These are phyloP conservation scores for Cinnamomum micranthum DNA, from an alignment of 164 flowering plant species.

Conservation along the genomic window DNA sequence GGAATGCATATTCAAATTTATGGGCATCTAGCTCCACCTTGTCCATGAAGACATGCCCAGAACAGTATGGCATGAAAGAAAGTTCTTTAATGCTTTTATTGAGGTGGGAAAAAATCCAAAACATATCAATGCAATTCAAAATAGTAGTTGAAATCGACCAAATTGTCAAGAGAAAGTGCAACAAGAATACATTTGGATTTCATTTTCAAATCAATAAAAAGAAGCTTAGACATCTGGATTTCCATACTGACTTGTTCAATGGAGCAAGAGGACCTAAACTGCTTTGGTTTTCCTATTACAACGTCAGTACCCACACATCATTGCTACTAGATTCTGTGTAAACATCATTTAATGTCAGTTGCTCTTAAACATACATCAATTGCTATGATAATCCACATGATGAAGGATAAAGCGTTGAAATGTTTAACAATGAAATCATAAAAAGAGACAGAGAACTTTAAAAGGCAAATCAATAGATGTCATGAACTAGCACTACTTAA, in stretches of 20 bases:
- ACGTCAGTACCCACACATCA: slow-evolving; percentile 3
- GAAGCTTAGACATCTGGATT: not conserved
- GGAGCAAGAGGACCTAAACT: too few relatives aligned
- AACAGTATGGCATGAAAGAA: slow-evolving; percentile 5
- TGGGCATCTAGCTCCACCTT: slow-evolving; percentile 2
- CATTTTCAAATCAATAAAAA: not conserved
- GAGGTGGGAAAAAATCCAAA: not conserved
- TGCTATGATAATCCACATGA: not conserved
- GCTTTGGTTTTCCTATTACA: slow-evolving; percentile 4
- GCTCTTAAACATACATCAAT: not conserved
- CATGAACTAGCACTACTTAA: not conserved
- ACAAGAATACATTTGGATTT: not conserved
- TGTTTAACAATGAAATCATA: not conserved
- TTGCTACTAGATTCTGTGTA: slow-evolving; percentile 11
- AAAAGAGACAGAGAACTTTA: not conserved
- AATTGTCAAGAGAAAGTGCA: not conserved
- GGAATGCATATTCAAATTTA: not conserved
- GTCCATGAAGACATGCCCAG: slow-evolving; percentile 15
- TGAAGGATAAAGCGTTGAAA: not conserved
- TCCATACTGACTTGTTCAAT: not conserved
- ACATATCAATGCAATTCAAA: too few relatives aligned
- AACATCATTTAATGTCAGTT: not conserved
- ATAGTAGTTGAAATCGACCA: not conserved
- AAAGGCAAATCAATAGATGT: not conserved
- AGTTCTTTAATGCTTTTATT: not conserved